Base-by-base conservation (phyloP, 1,284 basidiomycete genomes). In the Limonomyces culmigenus region DNA sequence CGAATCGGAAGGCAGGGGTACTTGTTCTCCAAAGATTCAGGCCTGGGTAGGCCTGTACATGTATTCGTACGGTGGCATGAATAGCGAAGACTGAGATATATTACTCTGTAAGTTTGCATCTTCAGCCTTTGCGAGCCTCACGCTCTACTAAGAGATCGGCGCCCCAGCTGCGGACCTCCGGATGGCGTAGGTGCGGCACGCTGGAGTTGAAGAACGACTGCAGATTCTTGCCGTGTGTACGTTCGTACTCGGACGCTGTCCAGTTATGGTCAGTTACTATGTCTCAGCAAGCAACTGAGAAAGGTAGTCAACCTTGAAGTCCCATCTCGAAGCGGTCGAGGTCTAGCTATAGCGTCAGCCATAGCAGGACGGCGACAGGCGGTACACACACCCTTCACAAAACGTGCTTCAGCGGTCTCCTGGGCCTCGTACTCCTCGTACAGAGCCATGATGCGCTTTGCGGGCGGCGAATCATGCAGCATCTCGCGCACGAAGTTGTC, bases 361-460 rank as follows among this genome's bases (percentile, higher is more conserved):
- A 32, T 6, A 32, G 10, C 11, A 32, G 16, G 30, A 32, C 10
- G n/a, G 8, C n/a, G 23, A 27, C 6, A 14, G 11, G 11, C 10
- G 19, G 4, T 27, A 8, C 52, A 42, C 45, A 67, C 87, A n/a
- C n/a, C 91, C 67, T 98, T 97, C 40, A 97, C 92, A 45, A 96
- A 84, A 44, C 67, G 75, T 1, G 89, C 83, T 56, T 97, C 93
- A 8, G 72, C 58, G 0, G 83, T 85, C 47, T 69, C 49, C 3
- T 84, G 70, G 30, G 73, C 75, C 60, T 98, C 93, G 50, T 97
- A 97, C 60, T 98, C 93, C 74, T 91, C 60, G 85, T 86, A 97
- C 0, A 97, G 57, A 0, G 69, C 59, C 43, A 75, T 63, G 39
- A 98, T 88, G 17, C 75, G 65, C 42, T 79, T 65, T 1, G 85